Evolutionary conservation across 257 asterid genomes (phyloP), one percentile per base, ranked within the genome.

Genomic region (Nicotiana paniculata): DNA sequence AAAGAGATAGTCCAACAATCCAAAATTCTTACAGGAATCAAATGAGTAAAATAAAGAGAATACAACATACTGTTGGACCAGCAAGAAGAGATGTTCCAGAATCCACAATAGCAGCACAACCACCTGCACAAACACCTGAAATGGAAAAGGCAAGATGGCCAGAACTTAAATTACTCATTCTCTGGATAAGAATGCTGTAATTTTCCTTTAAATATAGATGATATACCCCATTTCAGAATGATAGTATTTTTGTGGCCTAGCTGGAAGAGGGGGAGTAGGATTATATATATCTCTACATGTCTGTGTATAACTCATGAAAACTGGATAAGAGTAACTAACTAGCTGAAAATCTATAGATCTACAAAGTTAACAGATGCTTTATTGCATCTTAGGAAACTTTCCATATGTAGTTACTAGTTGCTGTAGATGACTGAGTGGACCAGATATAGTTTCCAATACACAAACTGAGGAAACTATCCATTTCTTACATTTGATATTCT

Each of bases 71-170:
- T 26, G 98, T 95, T 81, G 99, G 99, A 85, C 98, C 98, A 79
- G 95, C 86, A 54, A 94, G 94, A 88, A 95, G 88, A 81, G 99
- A 91, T 82, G 99, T 95, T 79, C 99, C 99, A 57, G 99, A 90
- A 89, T 95, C 99, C 87, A 93, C 97, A 84, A 95, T 95, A 83
- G 99, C 98, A 87, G 91, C 87, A 90, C 99, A 95, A 77, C 98
- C 99, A 30, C 87, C 92, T 68, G 87, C 91, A 72, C 99, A 93
- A 78, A 88, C 88, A 82, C 98, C 99, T 95, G 90, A 64, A 74
- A 59, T 18, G 54, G 68, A 77, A 69, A 55, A 82, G 43, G 43
- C 66, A 80, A 54, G 16, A 61, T 51, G 79, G 53, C 24, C 67
- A n/a, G n/a, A 81, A 81, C 51, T 81, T 43, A 69, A 35, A 55